Percentiles rank a stretch among this genome's conserved stretches.
phyloP scores from a whole-genome alignment of 108 stramenopile species.

The Asterionellopsis glacialis region DNA sequence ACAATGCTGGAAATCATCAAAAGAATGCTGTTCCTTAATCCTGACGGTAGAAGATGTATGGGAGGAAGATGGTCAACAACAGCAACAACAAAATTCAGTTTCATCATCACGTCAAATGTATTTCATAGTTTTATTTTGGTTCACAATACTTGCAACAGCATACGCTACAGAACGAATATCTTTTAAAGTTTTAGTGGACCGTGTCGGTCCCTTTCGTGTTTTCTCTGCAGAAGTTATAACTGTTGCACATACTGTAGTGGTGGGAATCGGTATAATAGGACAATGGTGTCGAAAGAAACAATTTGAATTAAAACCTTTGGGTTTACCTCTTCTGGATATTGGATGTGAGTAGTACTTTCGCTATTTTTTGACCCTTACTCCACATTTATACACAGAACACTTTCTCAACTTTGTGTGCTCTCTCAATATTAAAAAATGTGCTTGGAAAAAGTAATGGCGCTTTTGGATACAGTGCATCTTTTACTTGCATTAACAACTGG shows the following conservation, averaged over 20 bases:
- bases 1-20: neutral
- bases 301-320: slow-evolving; percentile 24
- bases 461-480: slow-evolving; percentile 72
- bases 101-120: neutral
- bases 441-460: slow-evolving; percentile 50
- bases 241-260: slow-evolving; percentile 52
- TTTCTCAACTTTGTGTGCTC: neutral
- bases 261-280: slow-evolving; percentile 42
- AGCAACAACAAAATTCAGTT: too few relatives aligned
- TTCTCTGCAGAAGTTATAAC: slow-evolving; percentile 66
- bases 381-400: too few relatives aligned
- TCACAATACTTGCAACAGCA: slow-evolving; percentile 48
- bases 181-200: slow-evolving; percentile 77
- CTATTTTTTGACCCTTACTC: too few relatives aligned
- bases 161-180: slow-evolving; percentile 77
- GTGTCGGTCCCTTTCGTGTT: slow-evolving; percentile 76
- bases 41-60: neutral
- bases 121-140: slow-evolving; percentile 61
- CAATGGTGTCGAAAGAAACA: slow-evolving; percentile 28
- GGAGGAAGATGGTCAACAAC: neutral
- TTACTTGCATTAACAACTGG: slow-evolving; percentile 72
- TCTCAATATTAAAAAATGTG: slow-evolving; percentile 6
- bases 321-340: slow-evolving; percentile 70
- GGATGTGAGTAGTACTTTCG: slow-evolving; percentile 55
- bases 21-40: neutral